Base-by-base conservation (phyloP, 2,329 filamentous ascomycete genomes). In the Aspergillus tubingensis region DNA sequence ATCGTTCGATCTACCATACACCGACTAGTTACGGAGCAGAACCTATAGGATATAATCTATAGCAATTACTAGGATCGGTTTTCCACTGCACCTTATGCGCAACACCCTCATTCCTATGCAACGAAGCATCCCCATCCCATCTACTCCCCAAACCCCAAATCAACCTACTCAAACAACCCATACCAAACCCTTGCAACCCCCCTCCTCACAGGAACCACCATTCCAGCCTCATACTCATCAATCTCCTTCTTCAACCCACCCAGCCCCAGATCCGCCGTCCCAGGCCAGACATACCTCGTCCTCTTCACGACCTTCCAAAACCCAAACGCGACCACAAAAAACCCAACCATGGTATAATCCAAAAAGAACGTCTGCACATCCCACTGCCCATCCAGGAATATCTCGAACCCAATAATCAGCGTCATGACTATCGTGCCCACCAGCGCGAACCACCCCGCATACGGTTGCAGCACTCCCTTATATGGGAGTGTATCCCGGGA, bases 381-480 rank as follows among this genome's bases (percentile, higher is more conserved):
- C 90, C 88, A 92, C 2, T 81, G 77, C 4, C 80, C 80, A 0
- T 86, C 84, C 48, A 92, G 70, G 67, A 92, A 93, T 0, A 92
- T 86, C 0, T 86, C 82, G 62, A 91, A 93, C 0, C 90, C 90
- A 6, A 88, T 84, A 1, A 91, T 84, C 64, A 92, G 84, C 0
- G 85, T 83, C 86, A 92, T 91, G 59, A 89, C 73, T 27, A 83
- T 82, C 0, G 87, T 90, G 25, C 84, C 85, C 1, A 79, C 70
- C 0, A 91, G 75, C 0, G 85, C 86, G 57, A 87, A 87, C 72
- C 83, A 92, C 0, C 89, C 88, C 0, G 85, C 82, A 65, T 86
- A 92, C 1, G 91, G 91, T 77, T 92, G 90, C 23, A 85, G 80
- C 54, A 80, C 81, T 0, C 86, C 85, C 63, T 83, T 86, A 74